Conservation (phyloP, 2,329 filamentous ascomycete genomes). For the Colletotrichum acutatum region DNA sequence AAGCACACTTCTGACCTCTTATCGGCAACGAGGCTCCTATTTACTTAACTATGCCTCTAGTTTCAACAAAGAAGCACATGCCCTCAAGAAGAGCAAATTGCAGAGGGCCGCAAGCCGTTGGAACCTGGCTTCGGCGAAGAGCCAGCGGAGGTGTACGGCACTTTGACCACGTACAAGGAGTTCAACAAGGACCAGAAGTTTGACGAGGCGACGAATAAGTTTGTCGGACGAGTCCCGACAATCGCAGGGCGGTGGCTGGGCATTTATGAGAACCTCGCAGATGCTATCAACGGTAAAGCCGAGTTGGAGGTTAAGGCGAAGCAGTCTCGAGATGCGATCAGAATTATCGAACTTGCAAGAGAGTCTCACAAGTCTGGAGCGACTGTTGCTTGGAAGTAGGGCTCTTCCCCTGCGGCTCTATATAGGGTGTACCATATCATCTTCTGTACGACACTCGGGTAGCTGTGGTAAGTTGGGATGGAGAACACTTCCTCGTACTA, state of each 20-base stretch:
- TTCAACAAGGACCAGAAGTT: slow-evolving; percentile 45
- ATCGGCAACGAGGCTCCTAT: too few species aligned
- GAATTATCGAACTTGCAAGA: slow-evolving; percentile 54
- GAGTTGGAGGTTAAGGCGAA: slow-evolving; percentile 52
- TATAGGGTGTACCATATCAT: too few species aligned
- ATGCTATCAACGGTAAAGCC: slow-evolving; percentile 50
- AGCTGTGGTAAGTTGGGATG: too few species aligned
- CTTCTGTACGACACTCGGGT: too few species aligned
- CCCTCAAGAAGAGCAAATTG: slow-evolving; percentile 49
- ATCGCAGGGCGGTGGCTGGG: slow-evolving; percentile 51
- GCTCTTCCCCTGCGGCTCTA: too few species aligned
- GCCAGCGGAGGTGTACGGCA: slow-evolving; percentile 41
- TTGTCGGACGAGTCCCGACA: slow-evolving; percentile 50
- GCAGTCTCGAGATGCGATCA: slow-evolving; percentile 50
- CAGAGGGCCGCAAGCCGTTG: slow-evolving; percentile 40
- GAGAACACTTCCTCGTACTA: too few species aligned
- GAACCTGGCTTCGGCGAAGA: slow-evolving; percentile 48
- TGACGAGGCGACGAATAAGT: slow-evolving; percentile 45
- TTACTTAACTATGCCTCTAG: too few species aligned
- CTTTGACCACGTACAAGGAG: slow-evolving; percentile 49
- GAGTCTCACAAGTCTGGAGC: slow-evolving; percentile 48
- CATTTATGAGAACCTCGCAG: slow-evolving; percentile 53
- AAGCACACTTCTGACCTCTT: too few species aligned
- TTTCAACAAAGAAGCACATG: slow-evolving; percentile 43
- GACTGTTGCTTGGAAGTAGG: slow-evolving; percentile 43